phyloP scores from a whole-genome alignment of 306 rosid species.

The Dryas octopetala region DNA sequence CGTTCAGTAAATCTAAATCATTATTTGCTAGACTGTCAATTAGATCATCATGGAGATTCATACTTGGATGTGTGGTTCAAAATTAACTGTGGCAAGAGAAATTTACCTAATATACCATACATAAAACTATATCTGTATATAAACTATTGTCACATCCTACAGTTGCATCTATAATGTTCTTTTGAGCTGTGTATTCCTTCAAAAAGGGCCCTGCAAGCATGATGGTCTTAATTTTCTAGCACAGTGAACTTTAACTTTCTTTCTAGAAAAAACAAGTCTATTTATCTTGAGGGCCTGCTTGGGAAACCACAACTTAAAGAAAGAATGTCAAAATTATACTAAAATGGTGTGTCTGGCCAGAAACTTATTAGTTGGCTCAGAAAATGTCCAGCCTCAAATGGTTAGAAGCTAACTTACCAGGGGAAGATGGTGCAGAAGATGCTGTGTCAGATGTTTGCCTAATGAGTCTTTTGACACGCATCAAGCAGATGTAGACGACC shows the following conservation, averaged over 20 bases:
- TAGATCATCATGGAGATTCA: no score
- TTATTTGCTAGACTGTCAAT: no score
- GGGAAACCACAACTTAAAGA: not conserved
- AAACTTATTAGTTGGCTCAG: not conserved
- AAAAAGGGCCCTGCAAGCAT: no score
- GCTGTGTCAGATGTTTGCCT: conserved; percentile 55
- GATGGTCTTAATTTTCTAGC: no score
- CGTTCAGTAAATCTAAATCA: no score
- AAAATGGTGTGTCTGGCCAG: not conserved
- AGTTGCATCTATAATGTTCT: not conserved
- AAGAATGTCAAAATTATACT: not conserved
- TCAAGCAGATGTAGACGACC: conserved; percentile 46
- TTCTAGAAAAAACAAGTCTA: not conserved
- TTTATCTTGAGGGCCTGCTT: conserved; percentile 1
- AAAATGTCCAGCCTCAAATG: not conserved
- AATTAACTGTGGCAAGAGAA: no score
- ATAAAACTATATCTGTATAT: not conserved
- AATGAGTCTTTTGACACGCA: conserved; percentile 39
- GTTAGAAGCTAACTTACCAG: conserved; percentile 34
- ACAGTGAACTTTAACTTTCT: not conserved
- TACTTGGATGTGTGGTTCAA: no score
- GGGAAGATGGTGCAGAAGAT: conserved; percentile 58
- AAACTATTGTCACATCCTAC: not conserved
- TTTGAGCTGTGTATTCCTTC: no score
- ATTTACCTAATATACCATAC: not conserved